Percentiles rank a stretch among this genome's conserved stretches.
These are phyloP conservation scores for Patellaria atrata DNA, from an alignment of 495 filamentous ascomycete species.

Conservation along the genomic window DNA sequence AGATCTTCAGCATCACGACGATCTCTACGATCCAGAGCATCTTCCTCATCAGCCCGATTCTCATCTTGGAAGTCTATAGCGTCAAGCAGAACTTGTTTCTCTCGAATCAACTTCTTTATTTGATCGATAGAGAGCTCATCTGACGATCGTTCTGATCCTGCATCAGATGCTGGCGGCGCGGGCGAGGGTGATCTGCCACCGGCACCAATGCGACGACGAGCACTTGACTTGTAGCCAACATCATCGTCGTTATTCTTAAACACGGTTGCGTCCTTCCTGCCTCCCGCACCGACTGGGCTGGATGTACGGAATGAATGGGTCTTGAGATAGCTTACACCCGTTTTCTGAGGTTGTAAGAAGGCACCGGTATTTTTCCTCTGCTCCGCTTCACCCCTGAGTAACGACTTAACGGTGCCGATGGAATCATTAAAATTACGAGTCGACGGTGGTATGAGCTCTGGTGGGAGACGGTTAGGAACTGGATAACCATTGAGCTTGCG, in stretches of 20 bases:
- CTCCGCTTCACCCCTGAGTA: constrained; percentile 84
- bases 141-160: constrained; percentile 50
- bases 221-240: constrained; percentile 85
- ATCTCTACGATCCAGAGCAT: constrained; percentile 79
- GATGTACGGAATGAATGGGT: constrained; percentile 73
- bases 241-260: constrained; percentile 87
- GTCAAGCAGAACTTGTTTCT: constrained; percentile 91
- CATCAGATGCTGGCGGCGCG: constrained; percentile 51
- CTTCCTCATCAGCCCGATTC: constrained; percentile 77
- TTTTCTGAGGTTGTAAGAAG: constrained; percentile 81
- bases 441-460: constrained; percentile 90
- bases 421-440: constrained; percentile 88
- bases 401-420: constrained; percentile 80
- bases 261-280: constrained; percentile 85
- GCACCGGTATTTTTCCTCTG: constrained; percentile 69
- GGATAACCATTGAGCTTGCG: constrained; percentile 92
- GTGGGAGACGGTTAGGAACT: constrained; percentile 75
- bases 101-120: constrained; percentile 79
- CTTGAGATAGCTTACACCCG: constrained; percentile 96
- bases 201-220: constrained; percentile 67
- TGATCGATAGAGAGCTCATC: constrained; percentile 82
- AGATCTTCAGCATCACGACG: constrained; percentile 86
- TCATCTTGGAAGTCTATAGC: constrained; percentile 96
- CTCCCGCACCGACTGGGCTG: constrained; percentile 27
- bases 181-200: constrained; percentile 62